A percentile compares a stretch with the other conserved stretches of the same genome.
Conservation (phyloP, 2,329 filamentous ascomycete species). For the Herpotrichia juniperi region DNA sequence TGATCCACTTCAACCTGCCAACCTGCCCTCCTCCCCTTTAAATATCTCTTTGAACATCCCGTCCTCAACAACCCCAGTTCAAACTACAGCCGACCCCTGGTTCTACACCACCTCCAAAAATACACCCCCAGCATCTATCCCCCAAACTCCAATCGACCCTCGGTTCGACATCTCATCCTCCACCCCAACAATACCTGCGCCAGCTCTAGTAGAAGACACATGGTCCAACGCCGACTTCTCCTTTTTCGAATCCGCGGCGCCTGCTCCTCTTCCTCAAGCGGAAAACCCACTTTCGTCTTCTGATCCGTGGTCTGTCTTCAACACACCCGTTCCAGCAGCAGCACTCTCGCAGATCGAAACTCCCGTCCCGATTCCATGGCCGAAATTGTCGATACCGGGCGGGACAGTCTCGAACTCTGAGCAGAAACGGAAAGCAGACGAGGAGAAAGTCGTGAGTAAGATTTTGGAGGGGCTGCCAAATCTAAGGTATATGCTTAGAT, state of each 20-base stretch:
- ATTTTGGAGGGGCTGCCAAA: slow-evolving; percentile 38
- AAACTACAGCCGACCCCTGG: not conserved
- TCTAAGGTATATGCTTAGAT: slow-evolving; percentile 39
- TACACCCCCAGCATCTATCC: not conserved
- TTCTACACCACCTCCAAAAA: not conserved
- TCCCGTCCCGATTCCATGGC: slow-evolving; percentile 19
- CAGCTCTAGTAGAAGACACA: not conserved
- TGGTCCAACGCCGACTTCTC: slow-evolving; percentile 12
- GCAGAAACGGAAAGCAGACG: slow-evolving; percentile 32
- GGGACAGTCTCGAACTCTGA: slow-evolving; percentile 31
- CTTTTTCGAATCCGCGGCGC: slow-evolving; percentile 37
- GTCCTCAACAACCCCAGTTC: not conserved
- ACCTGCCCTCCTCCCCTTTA: not conserved
- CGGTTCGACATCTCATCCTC: not conserved
- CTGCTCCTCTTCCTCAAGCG: slow-evolving; percentile 2
- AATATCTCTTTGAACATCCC: not conserved
- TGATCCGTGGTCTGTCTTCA: slow-evolving; percentile 34
- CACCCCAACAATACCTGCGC: not conserved
- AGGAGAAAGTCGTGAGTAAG: slow-evolving; percentile 30
- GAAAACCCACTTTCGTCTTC: slow-evolving; percentile 13
- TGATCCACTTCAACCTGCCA: not conserved
- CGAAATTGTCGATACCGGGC: slow-evolving; percentile 28
- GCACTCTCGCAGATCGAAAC: slow-evolving; percentile 26
- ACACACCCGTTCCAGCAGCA: slow-evolving; percentile 20
- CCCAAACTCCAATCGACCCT: not conserved